Conservation (phyloP, 306 rosid genomes). For the Neltuma alba region DNA sequence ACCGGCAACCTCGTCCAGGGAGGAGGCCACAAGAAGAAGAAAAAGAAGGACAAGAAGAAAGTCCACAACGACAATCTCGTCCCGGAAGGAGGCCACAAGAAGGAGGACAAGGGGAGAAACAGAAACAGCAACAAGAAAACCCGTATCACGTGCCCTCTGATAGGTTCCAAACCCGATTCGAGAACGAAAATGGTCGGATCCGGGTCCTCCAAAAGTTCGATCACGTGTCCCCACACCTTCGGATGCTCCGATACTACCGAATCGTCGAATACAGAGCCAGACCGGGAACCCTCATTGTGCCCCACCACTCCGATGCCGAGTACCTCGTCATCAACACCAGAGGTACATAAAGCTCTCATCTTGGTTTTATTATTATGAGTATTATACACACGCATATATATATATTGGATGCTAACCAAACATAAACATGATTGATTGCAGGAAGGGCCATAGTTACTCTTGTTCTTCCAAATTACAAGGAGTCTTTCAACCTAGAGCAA, state of each 20-base stretch:
- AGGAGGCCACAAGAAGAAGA: too few relatives aligned
- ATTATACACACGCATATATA: background rate
- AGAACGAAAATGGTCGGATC: conserved; percentile 28
- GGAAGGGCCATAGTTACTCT: conserved; percentile 16
- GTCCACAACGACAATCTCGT: too few relatives aligned
- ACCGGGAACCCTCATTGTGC: conserved; percentile 35
- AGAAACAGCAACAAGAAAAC: background rate
- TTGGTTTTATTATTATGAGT: background rate
- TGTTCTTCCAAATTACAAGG: background rate
- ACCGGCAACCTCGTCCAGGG: too few relatives aligned
- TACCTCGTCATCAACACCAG: conserved; percentile 6
- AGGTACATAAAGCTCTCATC: background rate
- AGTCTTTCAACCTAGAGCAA: background rate
- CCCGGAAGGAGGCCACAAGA: too few relatives aligned
- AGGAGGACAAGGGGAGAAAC: too few relatives aligned
- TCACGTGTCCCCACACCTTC: background rate
- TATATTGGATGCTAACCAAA: background rate
- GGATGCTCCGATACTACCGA: conserved; percentile 14
- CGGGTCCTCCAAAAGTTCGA: conserved; percentile 32
- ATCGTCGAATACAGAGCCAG: background rate
- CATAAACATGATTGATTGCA: background rate
- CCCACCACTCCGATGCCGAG: conserved; percentile 38
- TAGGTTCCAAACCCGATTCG: background rate
- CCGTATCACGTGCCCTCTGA: conserved; percentile 28
- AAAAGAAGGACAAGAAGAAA: background rate